Base-by-base conservation (phyloP, 805 yeast species). In the Myxozyma kluyveri region DNA sequence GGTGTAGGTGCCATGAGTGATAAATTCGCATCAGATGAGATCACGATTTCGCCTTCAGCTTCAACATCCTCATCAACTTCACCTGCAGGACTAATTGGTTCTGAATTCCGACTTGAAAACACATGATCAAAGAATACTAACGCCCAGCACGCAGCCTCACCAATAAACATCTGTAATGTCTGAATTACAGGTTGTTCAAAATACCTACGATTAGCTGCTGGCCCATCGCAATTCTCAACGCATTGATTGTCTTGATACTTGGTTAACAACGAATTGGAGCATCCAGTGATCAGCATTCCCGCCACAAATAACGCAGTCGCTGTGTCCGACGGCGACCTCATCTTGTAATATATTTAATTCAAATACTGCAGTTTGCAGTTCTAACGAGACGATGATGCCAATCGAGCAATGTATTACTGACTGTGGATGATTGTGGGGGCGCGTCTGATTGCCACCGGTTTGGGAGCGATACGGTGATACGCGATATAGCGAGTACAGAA, bases 181-280 rank as follows among this genome's bases (percentile, higher is more conserved):
- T 86, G 93, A 32, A 86, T 65, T 5, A 83, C 88, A 0, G 95
- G 93, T 68, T 86, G 90, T 59, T 86, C 86, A 62, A 84, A 86
- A 33, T 69, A 66, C 42, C 73, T 80, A n/a, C 68, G 65, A 1
- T 71, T 53, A 1, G 67, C 58, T 17, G 75, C 76, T 4, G 79
- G 75, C 42, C 67, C 68, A 31, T 69, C 67, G 65, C 88, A 83
- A 63, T 79, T 65, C 14, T 64, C 70, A 3, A 86, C 84, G 67
- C 88, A 83, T 63, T 83, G 88, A 63, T 81, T 77, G 64, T 86
- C 93, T 64, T 86, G 93, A 63, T 69, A 62, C 66, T 86, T 86
- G 18, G 91, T 84, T 57, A 84, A 74, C 42, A 86, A 71, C 9
- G 93, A 84, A 71, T 86, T 86, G 59, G 81, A 67, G 49, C 87